These are phyloP conservation scores for Sugiyamaella pinicola DNA, from an alignment of 1,139 yeast genomes.

Conservation along the genomic window DNA sequence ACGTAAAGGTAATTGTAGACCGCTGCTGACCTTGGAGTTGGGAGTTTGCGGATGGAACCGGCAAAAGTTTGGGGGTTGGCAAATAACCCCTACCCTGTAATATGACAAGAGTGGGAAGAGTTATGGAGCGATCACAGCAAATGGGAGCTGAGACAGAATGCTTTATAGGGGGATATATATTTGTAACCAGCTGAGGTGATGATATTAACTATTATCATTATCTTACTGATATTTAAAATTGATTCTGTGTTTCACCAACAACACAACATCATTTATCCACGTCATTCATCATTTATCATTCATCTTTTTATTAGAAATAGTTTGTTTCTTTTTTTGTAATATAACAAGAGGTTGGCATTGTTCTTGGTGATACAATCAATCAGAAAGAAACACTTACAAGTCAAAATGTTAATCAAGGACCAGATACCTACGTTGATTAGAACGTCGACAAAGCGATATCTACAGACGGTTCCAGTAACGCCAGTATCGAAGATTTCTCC, in stretches of 20 bases:
- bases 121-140: not conserved
- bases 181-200: not conserved
- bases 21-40: conserved; percentile 8
- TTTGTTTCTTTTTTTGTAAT: not conserved
- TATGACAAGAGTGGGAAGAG: no score
- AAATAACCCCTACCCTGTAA: conserved; percentile 4
- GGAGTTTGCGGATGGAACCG: conserved; percentile 15
- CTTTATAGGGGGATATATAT: not conserved
- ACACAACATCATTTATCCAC: not conserved
- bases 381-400: not conserved
- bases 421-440: conserved; percentile 21
- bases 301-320: not conserved
- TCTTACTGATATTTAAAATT: no score
- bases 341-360: not conserved
- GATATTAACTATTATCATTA: not conserved
- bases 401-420: conserved; percentile 17
- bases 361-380: not conserved
- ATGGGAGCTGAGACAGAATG: not conserved
- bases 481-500: conserved; percentile 24
- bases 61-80: not conserved
- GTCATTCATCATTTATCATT: no score
- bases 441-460: conserved; percentile 24
- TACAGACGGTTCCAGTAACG: conserved; percentile 25
- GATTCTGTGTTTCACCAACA: not conserved
- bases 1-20: not conserved